Conservation (phyloP, 2,329 filamentous ascomycete genomes). For the Bipolaris zeicola region DNA sequence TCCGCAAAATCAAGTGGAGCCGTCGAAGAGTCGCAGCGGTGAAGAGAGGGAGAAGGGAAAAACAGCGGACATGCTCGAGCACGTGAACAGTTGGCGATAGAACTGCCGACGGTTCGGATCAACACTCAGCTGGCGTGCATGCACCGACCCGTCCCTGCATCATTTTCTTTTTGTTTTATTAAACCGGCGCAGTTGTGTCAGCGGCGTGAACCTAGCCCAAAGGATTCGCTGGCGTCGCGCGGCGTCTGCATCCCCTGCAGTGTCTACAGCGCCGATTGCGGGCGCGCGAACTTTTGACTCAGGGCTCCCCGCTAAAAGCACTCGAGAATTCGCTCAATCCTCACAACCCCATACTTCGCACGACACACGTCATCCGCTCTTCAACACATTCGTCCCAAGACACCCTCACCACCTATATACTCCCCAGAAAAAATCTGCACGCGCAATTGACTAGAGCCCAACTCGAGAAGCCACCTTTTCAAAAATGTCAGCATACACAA, state of each 20-base stretch:
- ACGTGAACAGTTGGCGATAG: not conserved
- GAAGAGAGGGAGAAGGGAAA: not conserved
- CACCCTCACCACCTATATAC: not conserved
- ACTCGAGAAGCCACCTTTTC: constrained; percentile 1
- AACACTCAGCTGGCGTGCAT: not conserved
- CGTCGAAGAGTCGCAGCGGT: not conserved
- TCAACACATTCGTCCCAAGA: not conserved
- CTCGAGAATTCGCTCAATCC: constrained; percentile 15
- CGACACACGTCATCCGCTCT: constrained; percentile 8
- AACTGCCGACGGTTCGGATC: not conserved
- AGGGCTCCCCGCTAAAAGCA: constrained; percentile 13
- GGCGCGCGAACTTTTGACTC: constrained; percentile 20
- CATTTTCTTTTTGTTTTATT: not conserved
- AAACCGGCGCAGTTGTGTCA: not conserved
- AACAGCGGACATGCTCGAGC: not conserved
- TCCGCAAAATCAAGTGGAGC: not conserved
- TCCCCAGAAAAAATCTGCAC: not conserved
- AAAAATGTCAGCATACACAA: constrained; percentile 37
- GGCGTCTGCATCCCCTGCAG: constrained; percentile 6
- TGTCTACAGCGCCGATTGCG: constrained; percentile 13
- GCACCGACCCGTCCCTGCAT: constrained; percentile 2
- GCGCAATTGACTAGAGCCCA: not conserved
- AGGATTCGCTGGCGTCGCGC: constrained; percentile 3
- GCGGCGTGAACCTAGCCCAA: not conserved
- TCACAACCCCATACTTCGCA: constrained; percentile 14